A percentile compares a stretch with the other conserved stretches of the same genome.
These are phyloP conservation scores for Xylaria sp. DNA, from an alignment of 2,329 filamentous ascomycete genomes.

Conservation along the genomic window DNA sequence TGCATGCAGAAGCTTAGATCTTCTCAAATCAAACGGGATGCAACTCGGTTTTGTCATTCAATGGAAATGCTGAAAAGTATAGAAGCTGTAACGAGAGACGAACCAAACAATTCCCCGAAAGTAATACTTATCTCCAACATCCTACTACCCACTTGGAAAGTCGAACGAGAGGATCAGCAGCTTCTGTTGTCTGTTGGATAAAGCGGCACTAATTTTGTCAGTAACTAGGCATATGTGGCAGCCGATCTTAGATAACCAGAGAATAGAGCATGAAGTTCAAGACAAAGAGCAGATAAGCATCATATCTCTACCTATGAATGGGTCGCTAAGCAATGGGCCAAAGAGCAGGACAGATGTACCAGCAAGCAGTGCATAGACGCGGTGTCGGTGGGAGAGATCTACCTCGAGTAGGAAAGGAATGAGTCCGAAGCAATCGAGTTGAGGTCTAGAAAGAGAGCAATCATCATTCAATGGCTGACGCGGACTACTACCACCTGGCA, in stretches of 20 bases:
- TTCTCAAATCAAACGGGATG: constrained; percentile 12
- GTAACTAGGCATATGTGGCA: not conserved
- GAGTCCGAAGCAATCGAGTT: not conserved
- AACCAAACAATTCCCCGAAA: not conserved
- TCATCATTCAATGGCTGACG: not conserved
- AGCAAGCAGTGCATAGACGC: not conserved
- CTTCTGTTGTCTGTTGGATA: not conserved
- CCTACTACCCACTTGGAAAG: no score
- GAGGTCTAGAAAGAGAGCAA: not conserved
- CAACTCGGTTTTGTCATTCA: constrained; percentile 9
- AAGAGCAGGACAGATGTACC: not conserved
- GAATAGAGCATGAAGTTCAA: not conserved
- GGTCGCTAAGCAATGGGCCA: not conserved
- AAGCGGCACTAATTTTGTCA: not conserved
- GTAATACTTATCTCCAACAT: not conserved
- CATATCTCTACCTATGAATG: not conserved
- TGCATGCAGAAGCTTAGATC: constrained; percentile 29
- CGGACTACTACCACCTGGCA: not conserved
- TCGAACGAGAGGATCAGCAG: not conserved
- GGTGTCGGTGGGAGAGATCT: not conserved
- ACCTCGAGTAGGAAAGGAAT: not conserved
- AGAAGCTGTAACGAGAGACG: not conserved
- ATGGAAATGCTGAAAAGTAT: not conserved
- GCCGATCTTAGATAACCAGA: not conserved
- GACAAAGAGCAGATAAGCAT: not conserved